phyloP scores from a whole-genome alignment of 257 asterid species.

The Solanum clarkiae region DNA sequence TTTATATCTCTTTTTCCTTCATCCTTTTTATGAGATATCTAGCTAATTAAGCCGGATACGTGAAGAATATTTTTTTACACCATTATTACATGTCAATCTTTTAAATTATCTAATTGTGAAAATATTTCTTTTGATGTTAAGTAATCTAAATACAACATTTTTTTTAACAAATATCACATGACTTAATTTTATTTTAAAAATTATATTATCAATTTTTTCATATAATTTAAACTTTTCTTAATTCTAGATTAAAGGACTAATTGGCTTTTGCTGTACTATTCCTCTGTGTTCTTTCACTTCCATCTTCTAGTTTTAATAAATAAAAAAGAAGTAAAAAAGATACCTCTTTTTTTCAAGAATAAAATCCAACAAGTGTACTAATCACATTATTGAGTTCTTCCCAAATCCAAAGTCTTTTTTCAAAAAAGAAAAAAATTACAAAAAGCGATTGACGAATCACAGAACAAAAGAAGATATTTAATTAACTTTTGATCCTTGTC shows the following conservation, averaged over 20 bases:
- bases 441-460: neutral
- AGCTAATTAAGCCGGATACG: neutral
- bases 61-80: too few relatives aligned
- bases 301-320: neutral
- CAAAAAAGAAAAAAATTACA: neutral
- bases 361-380: neutral
- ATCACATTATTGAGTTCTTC: neutral
- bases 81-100: neutral
- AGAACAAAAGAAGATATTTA: neutral
- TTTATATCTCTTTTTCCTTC: too few relatives aligned
- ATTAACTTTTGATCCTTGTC: neutral
- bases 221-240: neutral
- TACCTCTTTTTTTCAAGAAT: neutral
- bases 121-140: neutral
- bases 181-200: neutral
- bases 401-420: neutral
- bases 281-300: neutral
- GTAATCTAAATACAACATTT: neutral
- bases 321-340: neutral
- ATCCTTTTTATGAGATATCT: neutral
- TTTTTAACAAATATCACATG: neutral
- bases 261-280: neutral
- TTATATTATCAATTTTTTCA: neutral
- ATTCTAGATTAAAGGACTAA: neutral
- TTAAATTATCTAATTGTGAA: neutral